Evolutionary conservation across 345 rosid genomes (phyloP).

Genomic region (Viola odorata): DNA sequence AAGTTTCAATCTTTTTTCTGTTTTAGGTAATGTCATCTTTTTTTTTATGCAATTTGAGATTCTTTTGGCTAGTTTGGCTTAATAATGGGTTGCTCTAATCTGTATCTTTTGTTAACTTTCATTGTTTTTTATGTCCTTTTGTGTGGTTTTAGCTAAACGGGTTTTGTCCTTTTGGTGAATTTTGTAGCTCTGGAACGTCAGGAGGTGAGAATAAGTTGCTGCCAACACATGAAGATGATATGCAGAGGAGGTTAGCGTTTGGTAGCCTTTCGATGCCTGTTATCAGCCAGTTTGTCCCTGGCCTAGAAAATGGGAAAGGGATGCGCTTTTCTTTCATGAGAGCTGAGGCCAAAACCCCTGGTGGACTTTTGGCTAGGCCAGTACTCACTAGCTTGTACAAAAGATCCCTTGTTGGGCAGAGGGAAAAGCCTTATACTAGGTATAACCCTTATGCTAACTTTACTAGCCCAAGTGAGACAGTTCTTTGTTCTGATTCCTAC

Average conservation of each 20-base stretch:
- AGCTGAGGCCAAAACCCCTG: conserved; percentile 15
- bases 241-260: conserved; percentile 9
- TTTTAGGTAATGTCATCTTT: too few species aligned
- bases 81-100: too few species aligned
- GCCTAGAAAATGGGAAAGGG: conserved; percentile 15
- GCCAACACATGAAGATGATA: conserved; percentile 19
- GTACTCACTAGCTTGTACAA: conserved; percentile 20
- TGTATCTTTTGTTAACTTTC: too few species aligned
- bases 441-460: conserved; percentile 14
- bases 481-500: conserved; percentile 16
- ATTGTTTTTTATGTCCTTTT: too few species aligned
- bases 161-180: too few species aligned
- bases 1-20: too few species aligned
- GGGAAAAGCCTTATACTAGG: background rate
- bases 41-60: too few species aligned
- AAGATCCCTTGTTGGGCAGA: conserved; percentile 1
- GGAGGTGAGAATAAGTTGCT: conserved; percentile 22
- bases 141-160: background rate
- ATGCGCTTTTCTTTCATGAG: conserved; percentile 18
- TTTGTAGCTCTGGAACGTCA: conserved; percentile 16
- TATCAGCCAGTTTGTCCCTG: conserved; percentile 11
- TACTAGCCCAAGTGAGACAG: conserved; percentile 20
- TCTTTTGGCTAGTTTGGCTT: too few species aligned
- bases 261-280: conserved; percentile 22
- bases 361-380: conserved; percentile 13